Conservation (phyloP, 768 basidiomycete species). For the Pholiota microspora region DNA sequence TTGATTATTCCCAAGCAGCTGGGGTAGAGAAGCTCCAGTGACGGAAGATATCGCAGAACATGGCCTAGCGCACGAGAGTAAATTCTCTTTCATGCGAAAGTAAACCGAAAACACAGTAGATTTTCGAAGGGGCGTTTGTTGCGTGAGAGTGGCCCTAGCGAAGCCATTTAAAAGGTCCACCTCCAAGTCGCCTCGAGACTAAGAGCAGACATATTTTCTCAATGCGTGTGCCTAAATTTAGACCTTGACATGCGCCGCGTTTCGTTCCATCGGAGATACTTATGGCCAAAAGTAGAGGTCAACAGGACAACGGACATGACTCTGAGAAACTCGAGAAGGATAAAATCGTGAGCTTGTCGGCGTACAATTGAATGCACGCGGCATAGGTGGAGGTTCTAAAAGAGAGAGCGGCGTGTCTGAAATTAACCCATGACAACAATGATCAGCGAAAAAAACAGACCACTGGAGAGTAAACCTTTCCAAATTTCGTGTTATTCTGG, state of each 20-base stretch:
- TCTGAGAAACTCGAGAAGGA: not conserved
- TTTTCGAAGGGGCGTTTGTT: not conserved
- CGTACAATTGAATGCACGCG: not conserved
- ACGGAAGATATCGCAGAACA: constrained; percentile 2
- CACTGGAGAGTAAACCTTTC: too few species aligned
- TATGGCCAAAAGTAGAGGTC: not conserved
- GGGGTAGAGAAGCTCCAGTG: not conserved
- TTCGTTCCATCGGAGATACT: not conserved
- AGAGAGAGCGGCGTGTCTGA: not conserved
- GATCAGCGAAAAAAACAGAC: not conserved
- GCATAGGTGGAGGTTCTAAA: not conserved
- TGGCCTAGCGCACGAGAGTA: not conserved
- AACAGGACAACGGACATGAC: not conserved
- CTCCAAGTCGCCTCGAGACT: constrained; percentile 1
- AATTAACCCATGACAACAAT: not conserved
- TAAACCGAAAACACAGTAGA: not conserved
- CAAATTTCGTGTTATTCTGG: too few species aligned
- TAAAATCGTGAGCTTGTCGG: not conserved
- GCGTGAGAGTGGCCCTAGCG: constrained; percentile 1
- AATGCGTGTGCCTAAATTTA: not conserved
- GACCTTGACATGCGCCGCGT: not conserved
- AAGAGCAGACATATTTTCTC: constrained; percentile 2
- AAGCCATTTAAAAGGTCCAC: constrained; percentile 1
- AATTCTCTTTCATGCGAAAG: constrained; percentile 2
- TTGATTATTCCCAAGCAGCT: constrained; percentile 1